Evolutionary conservation across 805 yeast genomes (phyloP), one percentile per base, ranked within the genome.

Genomic region (Ogataea salicorniae): DNA sequence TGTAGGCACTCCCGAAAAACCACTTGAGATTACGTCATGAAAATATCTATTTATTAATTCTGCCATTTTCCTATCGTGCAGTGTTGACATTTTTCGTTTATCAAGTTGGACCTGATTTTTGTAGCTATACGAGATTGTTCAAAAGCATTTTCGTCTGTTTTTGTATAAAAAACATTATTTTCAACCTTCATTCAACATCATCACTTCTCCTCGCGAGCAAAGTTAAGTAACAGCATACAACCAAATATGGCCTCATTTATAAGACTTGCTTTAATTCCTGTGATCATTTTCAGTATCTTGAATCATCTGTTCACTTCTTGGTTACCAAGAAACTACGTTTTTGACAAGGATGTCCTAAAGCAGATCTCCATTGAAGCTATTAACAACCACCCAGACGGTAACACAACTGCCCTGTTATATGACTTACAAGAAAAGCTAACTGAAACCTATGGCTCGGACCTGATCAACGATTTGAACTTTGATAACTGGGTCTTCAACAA

Each of bases 401-500:
- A 84, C 56, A 75, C 87, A 34, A 80, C 85, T 7, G 81, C 74
- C 3, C 66, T 91, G 48, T 71, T 91, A 66, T 63, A 71, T 17
- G 87, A 78, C 42, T 70, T 92, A 51, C 79, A 87, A 34, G 74
- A 74, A 2, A 73, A 69, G 34, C 64, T 91, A 49, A 73, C 81
- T 51, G 71, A 66, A 3, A 78, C 73, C 41, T 94, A 94, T 64
- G 95, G 96, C 13, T 47, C 50, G 3, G 81, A 80, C 7, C 63
- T 76, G 55, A 78, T 92, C 68, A 87, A 87, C 68, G 81, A 81
- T 54, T 74, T 84, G 55, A 79, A 83, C 63, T 72, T 74, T 43
- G 85, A 86, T 45, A 92, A 91, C 55, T 94, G 98, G 98, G 85
- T 94, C 44, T 92, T 83, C 79, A 94, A 94, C 77, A 89, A 88